phyloP scores from a whole-genome alignment of 768 basidiomycete species.

The Lentinula lateritia region DNA sequence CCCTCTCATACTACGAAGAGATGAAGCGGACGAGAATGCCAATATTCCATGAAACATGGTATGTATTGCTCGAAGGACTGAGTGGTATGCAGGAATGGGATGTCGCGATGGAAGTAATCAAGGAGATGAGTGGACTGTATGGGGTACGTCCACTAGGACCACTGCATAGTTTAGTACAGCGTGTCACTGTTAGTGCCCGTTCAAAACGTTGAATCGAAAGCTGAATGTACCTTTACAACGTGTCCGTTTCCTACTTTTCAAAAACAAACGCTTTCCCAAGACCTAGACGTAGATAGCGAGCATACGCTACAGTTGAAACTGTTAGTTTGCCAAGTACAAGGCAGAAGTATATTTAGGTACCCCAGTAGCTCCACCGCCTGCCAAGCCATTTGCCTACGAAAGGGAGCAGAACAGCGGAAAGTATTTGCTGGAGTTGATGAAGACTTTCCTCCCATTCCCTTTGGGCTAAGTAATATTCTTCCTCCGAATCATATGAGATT shows the following conservation, averaged over 20 bases:
- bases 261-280: conserved; percentile 60
- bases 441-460: conserved; percentile 93
- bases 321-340: conserved; percentile 10
- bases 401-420: conserved; percentile 77
- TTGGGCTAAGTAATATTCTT: conserved; percentile 68
- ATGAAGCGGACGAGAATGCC: conserved; percentile 47
- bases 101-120: conserved; percentile 53
- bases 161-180: conserved; percentile 41
- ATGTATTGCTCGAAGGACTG: conserved; percentile 66
- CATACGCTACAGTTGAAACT: conserved; percentile 46
- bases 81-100: conserved; percentile 51
- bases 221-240: background rate
- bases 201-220: background rate
- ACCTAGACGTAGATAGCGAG: conserved; percentile 65
- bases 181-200: conserved; percentile 23
- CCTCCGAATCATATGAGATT: conserved; percentile 54
- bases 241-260: conserved; percentile 17
- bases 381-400: conserved; percentile 88
- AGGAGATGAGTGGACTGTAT: conserved; percentile 45
- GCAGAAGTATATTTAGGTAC: conserved; percentile 39
- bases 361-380: conserved; percentile 79
- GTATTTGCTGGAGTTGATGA: conserved; percentile 75
- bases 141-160: conserved; percentile 40
- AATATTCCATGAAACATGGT: conserved; percentile 67
- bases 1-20: conserved; percentile 53